phyloP scores from a whole-genome alignment of 139 green algal genomes.

The Deuterostichococcus epilithicus region DNA sequence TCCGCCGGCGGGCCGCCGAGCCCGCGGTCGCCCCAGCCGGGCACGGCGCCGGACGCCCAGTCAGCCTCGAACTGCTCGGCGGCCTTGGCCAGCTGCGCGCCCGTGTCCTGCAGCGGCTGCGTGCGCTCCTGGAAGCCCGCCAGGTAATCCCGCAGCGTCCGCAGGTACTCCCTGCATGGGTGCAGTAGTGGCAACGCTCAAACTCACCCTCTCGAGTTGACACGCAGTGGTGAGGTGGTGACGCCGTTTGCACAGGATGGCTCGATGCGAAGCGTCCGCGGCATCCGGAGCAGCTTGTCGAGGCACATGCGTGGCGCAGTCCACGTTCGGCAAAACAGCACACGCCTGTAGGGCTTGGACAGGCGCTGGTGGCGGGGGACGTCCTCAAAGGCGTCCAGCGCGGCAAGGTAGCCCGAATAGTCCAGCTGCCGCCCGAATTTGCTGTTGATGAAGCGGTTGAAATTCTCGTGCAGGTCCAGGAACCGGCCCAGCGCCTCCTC shows the following conservation, averaged over 20 bases:
- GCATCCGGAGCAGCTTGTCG: too few relatives aligned
- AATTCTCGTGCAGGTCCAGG: conserved; percentile 86
- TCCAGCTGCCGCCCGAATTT: conserved; percentile 71
- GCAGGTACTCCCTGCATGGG: conserved; percentile 56
- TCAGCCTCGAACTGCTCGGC: conserved; percentile 61
- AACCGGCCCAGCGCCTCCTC: conserved; percentile 86
- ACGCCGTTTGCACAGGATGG: too few relatives aligned
- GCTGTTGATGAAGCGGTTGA: conserved; percentile 73
- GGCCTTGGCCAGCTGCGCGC: conserved; percentile 30
- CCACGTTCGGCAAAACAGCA: neutral
- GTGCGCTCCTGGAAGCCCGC: conserved; percentile 82
- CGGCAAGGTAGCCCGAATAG: conserved; percentile 70
- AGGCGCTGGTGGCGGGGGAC: conserved; percentile 36
- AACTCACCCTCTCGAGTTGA: too few relatives aligned
- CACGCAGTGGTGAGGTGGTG: too few relatives aligned
- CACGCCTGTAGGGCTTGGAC: conserved; percentile 52
- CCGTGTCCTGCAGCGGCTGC: conserved; percentile 65
- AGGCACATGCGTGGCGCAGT: too few relatives aligned
- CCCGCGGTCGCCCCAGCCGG: conserved; percentile 69
- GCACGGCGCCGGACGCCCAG: conserved; percentile 67
- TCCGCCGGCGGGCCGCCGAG: conserved; percentile 10
- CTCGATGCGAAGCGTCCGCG: too few relatives aligned
- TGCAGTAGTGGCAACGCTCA: neutral
- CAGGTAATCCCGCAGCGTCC: conserved; percentile 77
- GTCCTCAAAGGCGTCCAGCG: conserved; percentile 42